Evolutionary conservation across 208 protist genomes (phyloP), one percentile per base, ranked within the genome.

Genomic region (Naegleria fowleri): DNA sequence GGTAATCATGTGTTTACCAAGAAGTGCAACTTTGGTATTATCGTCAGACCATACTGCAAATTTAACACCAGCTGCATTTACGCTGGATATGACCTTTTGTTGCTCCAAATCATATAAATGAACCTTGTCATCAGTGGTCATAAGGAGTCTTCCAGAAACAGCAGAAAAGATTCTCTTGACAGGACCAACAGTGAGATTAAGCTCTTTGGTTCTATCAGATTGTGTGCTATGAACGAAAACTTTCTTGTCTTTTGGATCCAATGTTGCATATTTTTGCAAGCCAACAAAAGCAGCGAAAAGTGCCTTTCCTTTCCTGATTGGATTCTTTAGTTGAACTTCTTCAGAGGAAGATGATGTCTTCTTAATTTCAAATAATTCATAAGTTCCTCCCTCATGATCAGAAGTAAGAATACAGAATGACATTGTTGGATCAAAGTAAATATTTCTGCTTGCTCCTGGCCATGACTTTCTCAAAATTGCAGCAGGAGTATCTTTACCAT

Each of bases 71-170:
- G 92, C 7, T 25, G 58, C 11, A 19, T 3, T 88, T 58, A 95
- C 9, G 75, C 94, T 93, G 36, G 84, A 92, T 2, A 98, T 92
- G 5, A 94, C 91, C 36, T 83, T 92, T 43, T 94, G 96, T 92
- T 99, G 97, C 88, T 98, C 96, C 51, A 99, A 92, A 85, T 99
- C 98, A 92, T 97, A 99, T 7, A 99, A 92, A 79, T 95, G 93
- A 29, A 99, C 91, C 79, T 93, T 95, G 76, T 98, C 96, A 22
- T 97, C 96, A 36, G 93, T 93, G 58, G 94, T 93, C 83, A 96
- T 95, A 16, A 99, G 92, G 22, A 98, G 90, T 88, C 90, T 95
- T 39, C 96, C 96, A 29, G 93, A 86, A n/a, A 93, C 94, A 6
- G 93, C 95, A 13, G 94, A 92, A 52, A 98, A 96, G 0, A 99